These are phyloP conservation scores for Leccinum incarnatum DNA, from an alignment of 768 basidiomycete species.

Conservation along the genomic window DNA sequence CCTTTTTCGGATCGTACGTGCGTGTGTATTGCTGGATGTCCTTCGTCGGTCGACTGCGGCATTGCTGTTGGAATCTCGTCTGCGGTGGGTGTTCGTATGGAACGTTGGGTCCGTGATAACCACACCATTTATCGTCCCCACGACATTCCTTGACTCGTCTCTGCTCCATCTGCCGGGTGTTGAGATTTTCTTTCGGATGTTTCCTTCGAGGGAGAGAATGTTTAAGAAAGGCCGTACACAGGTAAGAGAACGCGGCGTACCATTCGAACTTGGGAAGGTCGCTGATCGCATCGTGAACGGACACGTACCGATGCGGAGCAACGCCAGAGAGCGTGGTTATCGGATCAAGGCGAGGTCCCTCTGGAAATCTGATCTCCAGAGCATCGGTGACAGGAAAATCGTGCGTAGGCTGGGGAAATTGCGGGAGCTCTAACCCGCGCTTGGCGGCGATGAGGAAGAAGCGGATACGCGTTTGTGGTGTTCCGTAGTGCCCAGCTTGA, in stretches of 20 bases:
- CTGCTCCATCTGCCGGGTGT: slow-evolving; percentile 15
- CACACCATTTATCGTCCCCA: slow-evolving; percentile 35
- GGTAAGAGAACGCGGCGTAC: slow-evolving; percentile 35
- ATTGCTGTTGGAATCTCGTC: slow-evolving; percentile 45
- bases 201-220: slow-evolving; percentile 14
- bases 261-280: slow-evolving; percentile 76
- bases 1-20: slow-evolving; percentile 46
- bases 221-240: not conserved
- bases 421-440: slow-evolving; percentile 35
- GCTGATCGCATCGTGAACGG: slow-evolving; percentile 68
- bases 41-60: slow-evolving; percentile 41
- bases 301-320: slow-evolving; percentile 55
- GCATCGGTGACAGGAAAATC: slow-evolving; percentile 38
- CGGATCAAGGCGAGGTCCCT: slow-evolving; percentile 38
- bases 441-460: slow-evolving; percentile 49
- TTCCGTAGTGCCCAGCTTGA: slow-evolving; percentile 48
- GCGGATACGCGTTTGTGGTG: slow-evolving; percentile 44
- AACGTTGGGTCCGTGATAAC: slow-evolving; percentile 25
- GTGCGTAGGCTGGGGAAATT: slow-evolving; percentile 44
- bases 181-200: slow-evolving; percentile 16
- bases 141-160: slow-evolving; percentile 37
- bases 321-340: slow-evolving; percentile 48
- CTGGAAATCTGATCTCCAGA: slow-evolving; percentile 52
- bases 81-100: slow-evolving; percentile 36
- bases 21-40: slow-evolving; percentile 71